A percentile compares a stretch with the other conserved stretches of the same genome.
These are phyloP conservation scores for Tilletia indica DNA, from an alignment of 1,284 basidiomycete genomes.

Conservation along the genomic window DNA sequence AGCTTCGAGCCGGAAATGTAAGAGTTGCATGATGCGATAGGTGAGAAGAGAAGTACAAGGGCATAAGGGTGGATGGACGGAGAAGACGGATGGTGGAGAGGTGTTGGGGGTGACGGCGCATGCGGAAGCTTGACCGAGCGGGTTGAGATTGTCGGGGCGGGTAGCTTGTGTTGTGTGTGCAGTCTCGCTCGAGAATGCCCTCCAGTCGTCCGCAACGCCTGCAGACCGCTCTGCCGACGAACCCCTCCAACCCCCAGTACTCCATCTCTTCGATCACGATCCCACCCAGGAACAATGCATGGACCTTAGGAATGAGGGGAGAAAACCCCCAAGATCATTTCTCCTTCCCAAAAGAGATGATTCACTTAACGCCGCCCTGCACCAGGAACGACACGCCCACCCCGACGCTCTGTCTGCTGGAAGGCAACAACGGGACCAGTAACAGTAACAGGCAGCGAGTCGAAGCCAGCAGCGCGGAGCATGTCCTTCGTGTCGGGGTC, in stretches of 20 bases:
- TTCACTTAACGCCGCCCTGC: constrained; percentile 40
- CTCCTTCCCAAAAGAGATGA: neutral
- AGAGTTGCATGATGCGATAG: constrained; percentile 8
- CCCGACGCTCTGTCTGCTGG: constrained; percentile 52
- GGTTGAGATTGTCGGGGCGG: too few species aligned
- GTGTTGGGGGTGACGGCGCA: too few species aligned
- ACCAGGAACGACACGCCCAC: constrained; percentile 50
- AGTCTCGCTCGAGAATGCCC: too few species aligned
- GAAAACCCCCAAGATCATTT: too few species aligned
- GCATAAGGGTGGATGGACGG: neutral
- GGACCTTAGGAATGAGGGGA: neutral
- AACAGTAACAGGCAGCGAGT: constrained; percentile 54
- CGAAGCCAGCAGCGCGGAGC: constrained; percentile 53
- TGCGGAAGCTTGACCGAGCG: too few species aligned
- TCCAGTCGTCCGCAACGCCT: too few species aligned
- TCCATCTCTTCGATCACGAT: too few species aligned
- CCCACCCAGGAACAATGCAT: too few species aligned
- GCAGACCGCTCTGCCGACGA: too few species aligned
- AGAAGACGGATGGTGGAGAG: neutral
- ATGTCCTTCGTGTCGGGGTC: constrained; percentile 57
- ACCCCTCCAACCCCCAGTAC: too few species aligned
- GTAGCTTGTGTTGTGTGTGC: too few species aligned
- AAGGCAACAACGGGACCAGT: constrained; percentile 50
- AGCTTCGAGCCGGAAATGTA: neutral
- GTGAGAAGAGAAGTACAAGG: neutral